phyloP scores from a whole-genome alignment of 352 stramenopile species.

The Globisporangium apiculatum region DNA sequence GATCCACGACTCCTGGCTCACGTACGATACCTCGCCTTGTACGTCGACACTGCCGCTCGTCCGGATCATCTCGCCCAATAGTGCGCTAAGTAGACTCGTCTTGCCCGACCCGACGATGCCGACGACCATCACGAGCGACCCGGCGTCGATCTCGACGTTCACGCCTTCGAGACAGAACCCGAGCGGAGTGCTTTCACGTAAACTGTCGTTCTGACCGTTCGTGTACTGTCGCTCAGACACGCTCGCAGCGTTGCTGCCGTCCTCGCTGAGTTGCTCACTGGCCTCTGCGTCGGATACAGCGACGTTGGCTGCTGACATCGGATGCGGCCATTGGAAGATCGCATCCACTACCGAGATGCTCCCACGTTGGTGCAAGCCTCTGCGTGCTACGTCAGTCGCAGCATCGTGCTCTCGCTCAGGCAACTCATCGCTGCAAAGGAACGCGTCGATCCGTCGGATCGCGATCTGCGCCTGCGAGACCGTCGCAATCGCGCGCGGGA shows the following conservation, averaged over 20 bases:
- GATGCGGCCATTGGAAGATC: constrained; percentile 17
- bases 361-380: neutral
- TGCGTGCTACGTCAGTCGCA: too few species aligned
- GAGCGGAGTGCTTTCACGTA: neutral
- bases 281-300: neutral
- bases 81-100: constrained; percentile 37
- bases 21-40: constrained; percentile 55
- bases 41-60: constrained; percentile 18
- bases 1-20: constrained; percentile 90
- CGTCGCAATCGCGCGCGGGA: constrained; percentile 18
- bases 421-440: constrained; percentile 20
- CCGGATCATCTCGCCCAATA: constrained; percentile 44
- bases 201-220: too few species aligned
- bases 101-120: constrained; percentile 44
- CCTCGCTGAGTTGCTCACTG: neutral
- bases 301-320: neutral
- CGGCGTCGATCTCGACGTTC: constrained; percentile 54
- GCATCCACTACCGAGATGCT: constrained; percentile 18
- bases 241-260: neutral
- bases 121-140: constrained; percentile 44
- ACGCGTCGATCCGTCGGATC: constrained; percentile 22
- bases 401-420: neutral
- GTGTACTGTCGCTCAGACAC: too few species aligned
- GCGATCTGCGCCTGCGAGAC: constrained; percentile 20
- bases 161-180: constrained; percentile 24